Evolutionary conservation across 768 basidiomycete species (phyloP), one percentile per base, ranked within the genome.

Genomic region (Lactarius sp.): DNA sequence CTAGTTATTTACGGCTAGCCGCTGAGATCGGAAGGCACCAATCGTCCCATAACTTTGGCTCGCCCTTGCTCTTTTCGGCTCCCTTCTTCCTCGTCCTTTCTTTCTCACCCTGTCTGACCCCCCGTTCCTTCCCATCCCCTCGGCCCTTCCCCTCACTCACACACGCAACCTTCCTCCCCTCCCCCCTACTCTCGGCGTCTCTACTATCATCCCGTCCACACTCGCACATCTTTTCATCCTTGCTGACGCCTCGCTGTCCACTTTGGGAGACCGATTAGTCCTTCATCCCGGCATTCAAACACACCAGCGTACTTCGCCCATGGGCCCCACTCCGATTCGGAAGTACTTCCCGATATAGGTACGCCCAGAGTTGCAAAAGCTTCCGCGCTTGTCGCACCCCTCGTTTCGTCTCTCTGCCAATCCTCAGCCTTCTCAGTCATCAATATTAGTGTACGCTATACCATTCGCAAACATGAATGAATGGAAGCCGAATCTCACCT

Each of bases 11-110:
- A 64, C 59, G 65, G 65, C 65, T 66, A 68, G 67, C 65, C 67
- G 67, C 67, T 62, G 51, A 56, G 53, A 68, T 68, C 67, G 67
- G 67, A 68, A 65, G 67, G 67, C 65, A 68, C 67, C 27, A 50
- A 62, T 60, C 65, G 65, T 57, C 13, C 62, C 60, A n/a, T 20
- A 14, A 36, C 2, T n/a, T 56, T 42, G 65, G 59, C 60, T 50
- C 54, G 2, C 16, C 1, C 36, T 63, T 44, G 3, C 51, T 54
- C 53, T 63, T 57, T 55, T 61, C 53, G 65, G 65, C 6, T 47
- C 60, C 39, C 5, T 41, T 44, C 46, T 64, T 52, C 56, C 61
- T 57, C 55, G 12, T 16, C 39, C 46, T 22, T 36, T 36, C 39
- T 62, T 54, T 56, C 55, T 37, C 52, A 52, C 62, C 52, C 52